Percentiles rank a stretch among this genome's conserved stretches.
phyloP scores from a whole-genome alignment of 73 alveolate species.

The Paramecium biaurelia region DNA sequence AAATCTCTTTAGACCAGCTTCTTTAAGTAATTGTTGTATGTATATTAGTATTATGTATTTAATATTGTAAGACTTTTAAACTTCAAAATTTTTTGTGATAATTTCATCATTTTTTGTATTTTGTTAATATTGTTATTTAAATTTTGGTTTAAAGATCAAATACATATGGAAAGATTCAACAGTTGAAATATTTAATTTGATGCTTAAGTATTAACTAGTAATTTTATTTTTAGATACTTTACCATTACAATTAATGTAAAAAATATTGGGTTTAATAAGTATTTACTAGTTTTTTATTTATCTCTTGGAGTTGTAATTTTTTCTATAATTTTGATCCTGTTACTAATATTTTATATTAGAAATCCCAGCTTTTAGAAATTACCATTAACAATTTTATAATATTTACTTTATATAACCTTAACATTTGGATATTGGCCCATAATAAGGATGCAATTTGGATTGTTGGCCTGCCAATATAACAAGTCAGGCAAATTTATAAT shows the following conservation, averaged over 20 bases:
- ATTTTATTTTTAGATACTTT: neutral
- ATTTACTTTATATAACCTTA: neutral
- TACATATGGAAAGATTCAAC: neutral
- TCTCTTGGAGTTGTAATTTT: neutral
- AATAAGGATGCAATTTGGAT: neutral
- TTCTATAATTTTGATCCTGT: neutral
- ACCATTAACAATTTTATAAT: neutral
- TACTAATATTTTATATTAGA: neutral
- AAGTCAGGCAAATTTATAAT: neutral
- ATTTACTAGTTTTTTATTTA: neutral
- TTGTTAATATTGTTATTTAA: neutral
- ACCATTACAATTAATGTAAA: neutral
- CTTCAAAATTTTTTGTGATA: neutral
- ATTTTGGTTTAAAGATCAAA: neutral
- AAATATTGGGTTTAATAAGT: neutral
- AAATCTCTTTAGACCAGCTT: neutral
- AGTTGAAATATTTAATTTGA: neutral
- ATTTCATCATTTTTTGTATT: neutral
- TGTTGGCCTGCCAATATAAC: neutral
- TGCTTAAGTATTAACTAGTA: neutral
- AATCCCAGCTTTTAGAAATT: neutral
- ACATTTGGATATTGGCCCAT: neutral
- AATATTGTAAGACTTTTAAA: neutral
- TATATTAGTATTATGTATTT: neutral
- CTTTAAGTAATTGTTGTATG: neutral